phyloP scores from a whole-genome alignment of 1,139 yeast genomes.

The Kluyveromyces sp. region DNA sequence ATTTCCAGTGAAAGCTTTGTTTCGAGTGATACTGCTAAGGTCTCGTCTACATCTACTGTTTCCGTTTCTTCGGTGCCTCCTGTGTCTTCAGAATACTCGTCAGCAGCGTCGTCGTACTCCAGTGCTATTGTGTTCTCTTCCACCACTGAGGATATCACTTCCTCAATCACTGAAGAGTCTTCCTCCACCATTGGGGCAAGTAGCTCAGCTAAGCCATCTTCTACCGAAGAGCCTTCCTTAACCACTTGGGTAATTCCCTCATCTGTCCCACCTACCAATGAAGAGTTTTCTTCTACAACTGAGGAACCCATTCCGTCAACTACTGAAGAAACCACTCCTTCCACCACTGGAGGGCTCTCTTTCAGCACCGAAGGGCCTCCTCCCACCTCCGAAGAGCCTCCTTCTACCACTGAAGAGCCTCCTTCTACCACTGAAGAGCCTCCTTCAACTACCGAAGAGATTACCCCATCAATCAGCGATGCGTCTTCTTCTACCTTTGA shows the following conservation, averaged over 20 bases:
- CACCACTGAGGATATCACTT: background rate
- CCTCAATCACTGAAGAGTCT: background rate
- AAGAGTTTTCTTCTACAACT: background rate
- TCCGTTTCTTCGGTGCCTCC: background rate
- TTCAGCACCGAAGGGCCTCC: background rate
- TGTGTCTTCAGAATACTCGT: background rate
- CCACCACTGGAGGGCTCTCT: background rate
- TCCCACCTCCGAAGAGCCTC: background rate
- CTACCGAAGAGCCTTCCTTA: background rate
- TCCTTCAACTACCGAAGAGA: background rate
- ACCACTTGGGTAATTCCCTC: too few species aligned
- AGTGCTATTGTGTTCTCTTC: background rate
- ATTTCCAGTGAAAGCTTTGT: background rate
- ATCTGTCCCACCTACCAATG: too few species aligned
- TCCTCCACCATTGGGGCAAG: background rate
- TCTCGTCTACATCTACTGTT: background rate
- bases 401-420: background rate
- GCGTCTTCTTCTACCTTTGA: background rate
- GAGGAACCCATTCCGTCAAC: background rate
- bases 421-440: background rate
- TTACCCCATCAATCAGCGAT: background rate
- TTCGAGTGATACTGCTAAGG: background rate
- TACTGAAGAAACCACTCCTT: background rate
- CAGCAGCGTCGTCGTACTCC: background rate
- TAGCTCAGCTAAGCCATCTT: background rate